Percentiles rank a stretch among this genome's conserved stretches.
Conservation (phyloP, 305 asterid genomes). For the Fraxinus floribunda region DNA sequence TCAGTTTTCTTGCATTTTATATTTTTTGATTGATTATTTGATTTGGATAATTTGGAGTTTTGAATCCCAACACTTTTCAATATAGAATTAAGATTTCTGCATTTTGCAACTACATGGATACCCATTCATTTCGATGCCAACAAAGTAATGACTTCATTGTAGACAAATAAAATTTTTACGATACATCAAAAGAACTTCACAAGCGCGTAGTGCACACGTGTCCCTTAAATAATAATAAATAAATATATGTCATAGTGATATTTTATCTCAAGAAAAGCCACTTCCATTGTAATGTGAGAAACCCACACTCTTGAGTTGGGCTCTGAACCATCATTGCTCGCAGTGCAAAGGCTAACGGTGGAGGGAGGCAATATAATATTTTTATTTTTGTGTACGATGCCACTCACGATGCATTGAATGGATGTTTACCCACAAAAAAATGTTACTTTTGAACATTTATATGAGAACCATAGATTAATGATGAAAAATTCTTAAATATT, state of each 20-base stretch:
- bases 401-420: neutral
- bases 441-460: neutral
- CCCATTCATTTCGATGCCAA: too few relatives aligned
- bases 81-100: too few relatives aligned
- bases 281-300: neutral
- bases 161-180: too few relatives aligned
- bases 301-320: neutral
- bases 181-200: neutral
- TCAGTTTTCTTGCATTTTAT: too few relatives aligned
- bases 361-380: neutral
- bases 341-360: neutral
- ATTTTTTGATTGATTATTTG: too few relatives aligned
- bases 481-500: neutral
- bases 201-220: neutral
- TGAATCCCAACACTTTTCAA: too few relatives aligned
- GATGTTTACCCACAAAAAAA: too few relatives aligned
- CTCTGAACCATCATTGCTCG: too few relatives aligned
- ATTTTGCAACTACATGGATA: too few relatives aligned
- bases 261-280: neutral
- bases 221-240: too few relatives aligned
- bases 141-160: neutral
- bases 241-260: neutral
- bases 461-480: neutral
- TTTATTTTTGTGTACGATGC: neutral
- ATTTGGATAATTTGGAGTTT: too few relatives aligned